Evolutionary conservation across 2,329 filamentous ascomycete genomes (phyloP), one percentile per base, ranked within the genome.

Genomic region (Hypoxylon sp.): DNA sequence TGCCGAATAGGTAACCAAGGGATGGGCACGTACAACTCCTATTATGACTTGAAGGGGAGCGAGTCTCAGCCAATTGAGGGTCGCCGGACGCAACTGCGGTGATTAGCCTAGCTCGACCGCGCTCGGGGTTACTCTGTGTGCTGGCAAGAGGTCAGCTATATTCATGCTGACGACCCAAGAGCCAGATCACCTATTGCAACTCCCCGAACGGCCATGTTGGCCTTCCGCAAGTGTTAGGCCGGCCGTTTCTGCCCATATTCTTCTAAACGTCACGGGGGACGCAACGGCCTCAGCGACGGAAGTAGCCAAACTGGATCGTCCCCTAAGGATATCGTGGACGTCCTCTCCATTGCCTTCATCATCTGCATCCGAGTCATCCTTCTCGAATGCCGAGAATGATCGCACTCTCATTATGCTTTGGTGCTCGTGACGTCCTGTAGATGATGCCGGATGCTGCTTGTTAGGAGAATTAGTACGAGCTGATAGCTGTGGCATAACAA

Each of bases 241-340:
- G 38, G 49, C 55, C 20, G 60, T 68, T 52, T 59, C 57, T 24
- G 52, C 40, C 60, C 65, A 58, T 58, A 63, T 52, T 32, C 48
- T 70, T 18, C 22, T 51, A n/a, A 65, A 65, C n/a, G 61, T 60
- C 9, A 40, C 30, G 22, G 67, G 67, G 9, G 67, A 62, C n/a
- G 60, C 54, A 16, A 69, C 42, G 9, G 48, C 49, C 48, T 69
- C 62, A 3, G 64, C 56, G 9, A 65, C 22, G 26, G 64, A 52
- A 26, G 24, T 52, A 11, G 30, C 44, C 12, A 60, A 16, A 28
- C 64, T 64, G n/a, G 55, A 48, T 22, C 62, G 68, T 49, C 65
- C 70, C 22, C 64, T 36, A 4, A 73, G 70, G 18, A 74, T 69
- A n/a, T 74, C 72, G 11, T 65, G 61, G n/a, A 72, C 68, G 7